Percentiles rank a stretch among this genome's conserved stretches.
These are phyloP conservation scores for Zoysia pacifica DNA, from an alignment of 176 grass and related monocot genomes.

Conservation along the genomic window DNA sequence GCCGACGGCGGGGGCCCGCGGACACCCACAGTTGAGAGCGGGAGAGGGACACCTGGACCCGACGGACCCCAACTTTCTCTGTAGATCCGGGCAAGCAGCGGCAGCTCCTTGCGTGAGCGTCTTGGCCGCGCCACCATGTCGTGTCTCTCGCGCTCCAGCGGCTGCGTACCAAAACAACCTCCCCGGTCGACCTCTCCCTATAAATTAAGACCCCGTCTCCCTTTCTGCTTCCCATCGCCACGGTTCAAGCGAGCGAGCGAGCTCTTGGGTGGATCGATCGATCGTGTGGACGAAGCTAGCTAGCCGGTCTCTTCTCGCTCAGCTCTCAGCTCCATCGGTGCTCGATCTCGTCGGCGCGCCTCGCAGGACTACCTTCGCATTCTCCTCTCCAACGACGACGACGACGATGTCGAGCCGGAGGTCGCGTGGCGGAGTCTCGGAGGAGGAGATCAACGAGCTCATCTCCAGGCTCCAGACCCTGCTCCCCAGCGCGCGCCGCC, in stretches of 20 bases:
- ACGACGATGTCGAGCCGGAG: conserved; percentile 54
- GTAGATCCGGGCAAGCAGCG: background rate
- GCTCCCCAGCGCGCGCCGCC: conserved; percentile 50
- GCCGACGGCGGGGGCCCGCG: background rate
- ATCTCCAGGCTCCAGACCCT: conserved; percentile 74
- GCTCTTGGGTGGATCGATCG: background rate
- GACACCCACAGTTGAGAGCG: background rate
- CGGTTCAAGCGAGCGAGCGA: background rate
- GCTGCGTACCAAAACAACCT: background rate
- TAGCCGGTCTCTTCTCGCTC: background rate
- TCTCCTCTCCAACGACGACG: background rate
- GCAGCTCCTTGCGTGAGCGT: background rate
- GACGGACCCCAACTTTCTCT: background rate
- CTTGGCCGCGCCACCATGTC: background rate
- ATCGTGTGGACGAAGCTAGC: background rate
- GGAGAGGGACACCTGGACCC: conserved; percentile 12
- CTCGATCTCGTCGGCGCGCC: background rate
- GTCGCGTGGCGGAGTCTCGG: conserved; percentile 50
- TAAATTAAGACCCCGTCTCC: conserved; percentile 33
- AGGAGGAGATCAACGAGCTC: conserved; percentile 81
- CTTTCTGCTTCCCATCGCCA: conserved; percentile 33
- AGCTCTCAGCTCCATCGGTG: background rate
- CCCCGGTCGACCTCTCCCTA: background rate
- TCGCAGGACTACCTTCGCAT: too few species aligned
- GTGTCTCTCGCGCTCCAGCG: background rate